These are phyloP conservation scores for Sphaerostilbella broomeana DNA, from an alignment of 2,329 filamentous ascomycete genomes.

Conservation along the genomic window DNA sequence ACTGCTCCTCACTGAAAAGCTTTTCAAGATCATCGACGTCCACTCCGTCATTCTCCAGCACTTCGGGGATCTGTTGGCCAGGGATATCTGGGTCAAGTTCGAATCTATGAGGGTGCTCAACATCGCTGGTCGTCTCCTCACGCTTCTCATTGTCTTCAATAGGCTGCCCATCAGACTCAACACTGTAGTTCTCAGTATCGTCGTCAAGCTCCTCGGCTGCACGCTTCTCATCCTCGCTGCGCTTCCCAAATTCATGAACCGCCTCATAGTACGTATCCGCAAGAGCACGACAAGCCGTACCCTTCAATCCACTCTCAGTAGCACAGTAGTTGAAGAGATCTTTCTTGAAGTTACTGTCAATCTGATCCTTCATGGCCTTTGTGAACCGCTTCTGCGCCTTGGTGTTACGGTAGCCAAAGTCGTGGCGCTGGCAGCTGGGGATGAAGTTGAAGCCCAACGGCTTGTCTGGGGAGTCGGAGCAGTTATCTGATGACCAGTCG, in stretches of 20 bases:
- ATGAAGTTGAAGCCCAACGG: constrained; percentile 22
- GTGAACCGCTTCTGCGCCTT: constrained; percentile 36
- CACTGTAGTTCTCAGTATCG: background rate
- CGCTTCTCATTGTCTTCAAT: too few species aligned
- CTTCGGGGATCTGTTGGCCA: background rate
- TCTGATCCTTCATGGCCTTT: constrained; percentile 25
- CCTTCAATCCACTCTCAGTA: constrained; percentile 8
- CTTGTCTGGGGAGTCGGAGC: constrained; percentile 20
- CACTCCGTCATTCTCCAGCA: background rate
- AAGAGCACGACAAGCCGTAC: constrained; percentile 13
- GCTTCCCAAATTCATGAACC: constrained; percentile 18
- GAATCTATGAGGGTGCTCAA: background rate
- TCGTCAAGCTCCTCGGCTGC: background rate
- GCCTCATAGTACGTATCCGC: constrained; percentile 19
- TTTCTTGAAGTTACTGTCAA: constrained; percentile 36
- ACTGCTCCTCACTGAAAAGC: background rate
- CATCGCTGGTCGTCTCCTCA: background rate
- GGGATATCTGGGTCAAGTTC: constrained; percentile 9
- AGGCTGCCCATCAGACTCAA: too few species aligned
- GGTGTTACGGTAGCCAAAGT: constrained; percentile 24
- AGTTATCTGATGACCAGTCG: constrained; percentile 21
- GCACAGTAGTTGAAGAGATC: constrained; percentile 23
- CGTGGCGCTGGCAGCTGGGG: constrained; percentile 19
- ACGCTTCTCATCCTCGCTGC: constrained; percentile 2
- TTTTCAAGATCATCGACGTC: constrained; percentile 1